A percentile compares a stretch with the other conserved stretches of the same genome.
These are phyloP conservation scores for Arabidopsis hybrid DNA, from an alignment of 441 rosid species.

Conservation along the genomic window DNA sequence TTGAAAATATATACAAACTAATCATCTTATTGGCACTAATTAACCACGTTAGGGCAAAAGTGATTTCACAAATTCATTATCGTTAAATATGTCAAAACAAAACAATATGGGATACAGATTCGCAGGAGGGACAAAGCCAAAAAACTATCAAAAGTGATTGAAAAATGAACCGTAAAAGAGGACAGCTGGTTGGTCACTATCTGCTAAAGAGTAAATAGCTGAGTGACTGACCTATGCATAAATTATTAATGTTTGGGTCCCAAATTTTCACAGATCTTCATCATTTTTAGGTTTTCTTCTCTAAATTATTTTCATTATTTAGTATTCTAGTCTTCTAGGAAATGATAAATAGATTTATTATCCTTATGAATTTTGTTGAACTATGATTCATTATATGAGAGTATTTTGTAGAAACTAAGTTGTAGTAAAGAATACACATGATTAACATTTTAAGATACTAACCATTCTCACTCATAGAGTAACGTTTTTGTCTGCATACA, in stretches of 20 bases:
- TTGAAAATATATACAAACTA: slow-evolving; percentile 8
- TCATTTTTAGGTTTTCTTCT: background rate
- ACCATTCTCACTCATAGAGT: no score
- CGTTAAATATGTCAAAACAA: slow-evolving; percentile 1
- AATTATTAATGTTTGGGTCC: slow-evolving; percentile 31
- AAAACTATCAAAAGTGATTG: slow-evolving; percentile 21
- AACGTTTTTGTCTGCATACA: no score
- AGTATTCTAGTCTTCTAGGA: background rate
- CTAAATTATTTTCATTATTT: background rate
- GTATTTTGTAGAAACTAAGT: background rate
- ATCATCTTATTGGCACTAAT: background rate
- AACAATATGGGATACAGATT: slow-evolving; percentile 32
- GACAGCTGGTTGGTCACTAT: slow-evolving; percentile 19
- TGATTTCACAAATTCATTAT: background rate
- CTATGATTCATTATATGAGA: background rate
- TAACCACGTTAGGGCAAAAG: slow-evolving; percentile 1
- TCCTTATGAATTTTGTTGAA: background rate
- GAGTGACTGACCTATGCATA: slow-evolving; percentile 21
- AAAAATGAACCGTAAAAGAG: slow-evolving; percentile 26
- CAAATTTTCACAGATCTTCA: slow-evolving; percentile 10
- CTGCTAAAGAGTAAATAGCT: slow-evolving; percentile 18
- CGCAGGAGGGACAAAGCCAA: slow-evolving; percentile 34
- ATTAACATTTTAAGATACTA: no score
- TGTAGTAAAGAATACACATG: background rate
- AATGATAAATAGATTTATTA: background rate